These are phyloP conservation scores for Prosopis cineraria DNA, from an alignment of 306 rosid genomes.

Conservation along the genomic window DNA sequence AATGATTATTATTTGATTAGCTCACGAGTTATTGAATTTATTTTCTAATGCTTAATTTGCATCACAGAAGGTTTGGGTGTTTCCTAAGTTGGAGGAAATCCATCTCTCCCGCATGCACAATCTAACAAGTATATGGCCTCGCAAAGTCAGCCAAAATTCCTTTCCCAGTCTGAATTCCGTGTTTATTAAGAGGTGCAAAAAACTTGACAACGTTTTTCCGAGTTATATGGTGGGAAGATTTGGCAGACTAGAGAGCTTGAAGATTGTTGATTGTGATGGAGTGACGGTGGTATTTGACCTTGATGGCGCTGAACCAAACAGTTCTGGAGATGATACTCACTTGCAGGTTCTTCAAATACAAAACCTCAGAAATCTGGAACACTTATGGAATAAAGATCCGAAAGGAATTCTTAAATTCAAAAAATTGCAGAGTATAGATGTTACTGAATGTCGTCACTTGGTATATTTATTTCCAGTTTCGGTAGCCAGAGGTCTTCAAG, in stretches of 20 bases:
- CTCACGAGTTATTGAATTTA: neutral
- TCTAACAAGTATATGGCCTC: conserved; percentile 12
- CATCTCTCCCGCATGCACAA: neutral
- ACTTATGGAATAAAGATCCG: conserved; percentile 29
- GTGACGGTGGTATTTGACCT: conserved; percentile 1
- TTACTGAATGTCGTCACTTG: neutral
- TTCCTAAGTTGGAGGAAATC: conserved; percentile 27
- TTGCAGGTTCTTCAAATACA: neutral
- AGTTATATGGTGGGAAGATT: neutral
- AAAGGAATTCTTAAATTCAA: neutral
- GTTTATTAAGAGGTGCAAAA: conserved; percentile 9
- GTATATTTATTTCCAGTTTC: conserved; percentile 26
- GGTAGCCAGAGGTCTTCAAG: neutral
- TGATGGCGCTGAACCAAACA: neutral
- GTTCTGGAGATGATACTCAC: neutral
- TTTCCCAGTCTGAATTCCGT: neutral
- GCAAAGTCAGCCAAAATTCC: neutral
- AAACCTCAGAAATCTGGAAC: neutral
- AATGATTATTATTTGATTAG: neutral
- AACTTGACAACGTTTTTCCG: too few relatives aligned
- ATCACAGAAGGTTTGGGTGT: neutral
- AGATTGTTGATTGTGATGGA: neutral
- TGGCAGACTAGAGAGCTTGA: neutral
- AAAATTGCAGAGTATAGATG: neutral
- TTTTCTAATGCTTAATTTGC: neutral